Evolutionary conservation across 2,329 filamentous ascomycete genomes (phyloP), one percentile per base, ranked within the genome.

Genomic region (Talaromyces sp.): DNA sequence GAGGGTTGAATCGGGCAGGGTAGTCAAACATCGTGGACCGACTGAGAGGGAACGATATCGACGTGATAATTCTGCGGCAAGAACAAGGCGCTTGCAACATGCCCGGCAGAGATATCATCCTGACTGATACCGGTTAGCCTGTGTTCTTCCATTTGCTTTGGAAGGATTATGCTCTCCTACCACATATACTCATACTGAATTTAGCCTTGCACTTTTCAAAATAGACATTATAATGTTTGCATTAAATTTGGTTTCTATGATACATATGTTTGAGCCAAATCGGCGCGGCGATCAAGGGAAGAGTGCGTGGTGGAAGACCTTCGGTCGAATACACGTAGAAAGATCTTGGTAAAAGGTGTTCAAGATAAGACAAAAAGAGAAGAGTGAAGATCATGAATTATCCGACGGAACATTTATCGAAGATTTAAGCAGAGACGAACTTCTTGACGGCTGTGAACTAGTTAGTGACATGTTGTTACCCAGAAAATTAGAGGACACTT

Each of bases 401-500:
- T 59, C 16, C 35, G 24, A 41, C 31, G 4, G n/a, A 22, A 45
- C 13, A 3, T 10, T 19, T 43, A 43, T 24, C 39, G 3, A 22
- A 45, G 27, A 27, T 31, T 76, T 78, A 92, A 67, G 88, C 88
- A 76, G 91, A 89, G 70, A 97, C 84, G 75, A 98, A 97, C 68
- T 81, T 83, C 87, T 94, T 95, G 80, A 97, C 86, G 76, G 90
- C 91, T 86, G 66, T 52, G 9, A 19, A 10, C 13, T 47, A 13
- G 66, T 76, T 71, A 75, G 72, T 31, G 22, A n/a, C 3, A 69
- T 56, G 8, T 2, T 7, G 11, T 24, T 56, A 19, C 4, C 22
- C 19, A 14, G 19, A 19, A 56, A 31, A 22, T 24, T 3, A 35
- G 13, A 9, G 9, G 16, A 54, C 10, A 56, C 84, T 79, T 78